These are phyloP conservation scores for Amanita rimosa DNA, from an alignment of 768 basidiomycete species.

Conservation along the genomic window DNA sequence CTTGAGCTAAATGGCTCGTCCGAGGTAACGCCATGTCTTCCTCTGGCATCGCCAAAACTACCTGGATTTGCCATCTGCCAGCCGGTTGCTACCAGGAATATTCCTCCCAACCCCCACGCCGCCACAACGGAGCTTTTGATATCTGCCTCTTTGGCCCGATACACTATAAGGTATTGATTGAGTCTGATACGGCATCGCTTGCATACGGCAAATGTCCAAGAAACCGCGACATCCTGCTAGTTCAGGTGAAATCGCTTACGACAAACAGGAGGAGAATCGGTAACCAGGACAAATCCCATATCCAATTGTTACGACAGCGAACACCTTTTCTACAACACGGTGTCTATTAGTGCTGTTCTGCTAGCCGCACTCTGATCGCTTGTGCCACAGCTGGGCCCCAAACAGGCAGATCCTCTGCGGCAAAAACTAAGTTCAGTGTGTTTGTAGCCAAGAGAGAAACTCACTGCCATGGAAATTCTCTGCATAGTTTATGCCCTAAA, in stretches of 20 bases:
- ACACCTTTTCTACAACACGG: neutral
- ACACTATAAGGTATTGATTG: slow-evolving; percentile 5
- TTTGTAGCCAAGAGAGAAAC: slow-evolving; percentile 5
- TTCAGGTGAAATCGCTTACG: slow-evolving; percentile 2
- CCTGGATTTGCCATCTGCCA: slow-evolving; percentile 4
- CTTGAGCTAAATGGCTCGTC: slow-evolving; percentile 3
- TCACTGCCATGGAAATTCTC: slow-evolving; percentile 15
- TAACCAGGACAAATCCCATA: slow-evolving; percentile 1
- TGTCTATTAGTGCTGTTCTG: slow-evolving; percentile 9
- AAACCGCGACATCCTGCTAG: neutral
- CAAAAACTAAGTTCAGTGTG: neutral
- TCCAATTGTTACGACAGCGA: slow-evolving; percentile 1
- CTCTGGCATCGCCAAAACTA: slow-evolving; percentile 3
- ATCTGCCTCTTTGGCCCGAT: slow-evolving; percentile 1
- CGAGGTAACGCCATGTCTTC: slow-evolving; percentile 6
- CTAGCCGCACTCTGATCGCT: slow-evolving; percentile 48
- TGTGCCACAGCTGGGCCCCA: slow-evolving; percentile 44
- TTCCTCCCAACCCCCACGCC: slow-evolving; percentile 1
- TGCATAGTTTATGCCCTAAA: slow-evolving; percentile 11
- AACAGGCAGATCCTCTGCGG: slow-evolving; percentile 39
- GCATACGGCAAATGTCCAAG: slow-evolving; percentile 1
- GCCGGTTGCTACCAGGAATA: slow-evolving; percentile 1
- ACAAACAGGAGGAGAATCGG: neutral
- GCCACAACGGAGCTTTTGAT: slow-evolving; percentile 2
- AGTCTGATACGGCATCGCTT: slow-evolving; percentile 3